Conservation (phyloP, 2,329 filamentous ascomycete species). For the Onygenales sp. region DNA sequence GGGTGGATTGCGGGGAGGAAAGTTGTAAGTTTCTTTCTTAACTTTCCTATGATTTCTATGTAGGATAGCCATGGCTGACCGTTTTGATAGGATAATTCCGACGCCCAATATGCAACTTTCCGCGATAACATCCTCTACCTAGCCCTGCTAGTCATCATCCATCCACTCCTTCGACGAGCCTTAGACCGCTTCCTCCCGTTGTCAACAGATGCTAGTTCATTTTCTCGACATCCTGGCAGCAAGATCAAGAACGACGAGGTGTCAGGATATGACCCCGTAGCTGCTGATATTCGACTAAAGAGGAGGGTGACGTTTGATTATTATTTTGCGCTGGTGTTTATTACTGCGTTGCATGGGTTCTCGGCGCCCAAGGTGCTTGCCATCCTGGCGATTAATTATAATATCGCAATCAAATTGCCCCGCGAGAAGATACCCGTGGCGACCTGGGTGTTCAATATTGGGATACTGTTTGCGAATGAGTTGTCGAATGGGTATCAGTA, state of each 20-base stretch:
- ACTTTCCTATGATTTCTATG: background rate
- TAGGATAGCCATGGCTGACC: background rate
- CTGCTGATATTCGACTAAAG: slow-evolving; percentile 50
- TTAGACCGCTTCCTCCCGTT: slow-evolving; percentile 52
- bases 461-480: slow-evolving; percentile 82
- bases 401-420: slow-evolving; percentile 63
- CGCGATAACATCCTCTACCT: slow-evolving; percentile 79
- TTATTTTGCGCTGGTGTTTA: slow-evolving; percentile 68
- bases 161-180: slow-evolving; percentile 64
- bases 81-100: slow-evolving; percentile 64
- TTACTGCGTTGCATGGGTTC: slow-evolving; percentile 71
- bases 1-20: slow-evolving; percentile 91
- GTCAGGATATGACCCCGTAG: slow-evolving; percentile 22
- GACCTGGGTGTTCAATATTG: slow-evolving; percentile 87
- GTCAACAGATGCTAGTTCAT: slow-evolving; percentile 24
- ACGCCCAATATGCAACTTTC: slow-evolving; percentile 78
- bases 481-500: slow-evolving; percentile 68
- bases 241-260: slow-evolving; percentile 19
- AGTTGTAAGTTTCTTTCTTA: slow-evolving; percentile 50
- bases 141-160: slow-evolving; percentile 60
- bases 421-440: slow-evolving; percentile 59
- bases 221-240: slow-evolving; percentile 9
- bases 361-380: slow-evolving; percentile 72
- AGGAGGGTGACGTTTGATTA: slow-evolving; percentile 76
- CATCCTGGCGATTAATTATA: slow-evolving; percentile 76